Percentiles rank a stretch among this genome's conserved stretches.
These are phyloP conservation scores for Ramalina peruviana DNA, from an alignment of 495 filamentous ascomycete genomes.

Conservation along the genomic window DNA sequence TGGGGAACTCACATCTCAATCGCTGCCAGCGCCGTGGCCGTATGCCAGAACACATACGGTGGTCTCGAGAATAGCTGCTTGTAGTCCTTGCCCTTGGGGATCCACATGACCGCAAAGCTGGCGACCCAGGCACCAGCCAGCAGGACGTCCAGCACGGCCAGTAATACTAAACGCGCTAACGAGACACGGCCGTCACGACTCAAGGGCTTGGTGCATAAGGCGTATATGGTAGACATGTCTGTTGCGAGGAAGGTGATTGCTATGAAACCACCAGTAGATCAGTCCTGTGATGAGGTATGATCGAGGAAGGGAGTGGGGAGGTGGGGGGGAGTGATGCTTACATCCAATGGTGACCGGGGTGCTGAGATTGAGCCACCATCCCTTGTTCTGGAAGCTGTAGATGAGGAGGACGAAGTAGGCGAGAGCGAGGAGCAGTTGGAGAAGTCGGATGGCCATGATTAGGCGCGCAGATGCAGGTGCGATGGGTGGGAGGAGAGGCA, in stretches of 20 bases:
- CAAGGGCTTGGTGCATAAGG: neutral
- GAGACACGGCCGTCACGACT: neutral
- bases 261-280: neutral
- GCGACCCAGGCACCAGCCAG: constrained; percentile 3
- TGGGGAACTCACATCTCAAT: constrained; percentile 5
- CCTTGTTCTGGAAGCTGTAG: constrained; percentile 3
- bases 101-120: constrained; percentile 4
- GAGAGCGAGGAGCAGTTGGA: constrained; percentile 4
- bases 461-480: no score
- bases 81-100: constrained; percentile 14
- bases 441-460: neutral
- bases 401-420: constrained; percentile 5
- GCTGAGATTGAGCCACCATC: constrained; percentile 9
- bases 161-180: no score
- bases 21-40: constrained; percentile 2
- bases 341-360: constrained; percentile 5
- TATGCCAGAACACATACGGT: constrained; percentile 8
- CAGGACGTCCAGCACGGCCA: neutral
- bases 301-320: neutral
- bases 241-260: neutral
- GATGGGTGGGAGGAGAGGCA: no score
- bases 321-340: neutral
- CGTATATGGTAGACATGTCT: neutral
- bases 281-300: neutral
- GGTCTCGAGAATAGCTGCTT: constrained; percentile 6